Conservation (phyloP, 2,329 filamentous ascomycete species). For the Corniculantispora saksenae region DNA sequence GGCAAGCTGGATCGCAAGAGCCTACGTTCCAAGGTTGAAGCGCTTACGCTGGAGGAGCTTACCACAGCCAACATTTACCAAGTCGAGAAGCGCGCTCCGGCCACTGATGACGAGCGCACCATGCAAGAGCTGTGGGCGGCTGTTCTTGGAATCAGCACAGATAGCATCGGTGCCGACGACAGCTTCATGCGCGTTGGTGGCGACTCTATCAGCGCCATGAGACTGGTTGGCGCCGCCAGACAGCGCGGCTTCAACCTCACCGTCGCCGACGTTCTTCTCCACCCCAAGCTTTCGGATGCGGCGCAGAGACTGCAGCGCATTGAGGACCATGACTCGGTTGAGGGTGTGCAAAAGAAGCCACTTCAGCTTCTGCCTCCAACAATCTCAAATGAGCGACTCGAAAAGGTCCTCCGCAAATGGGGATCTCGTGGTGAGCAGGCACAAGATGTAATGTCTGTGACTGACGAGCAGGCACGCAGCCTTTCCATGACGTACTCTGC, state of each 20-base stretch:
- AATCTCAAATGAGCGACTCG: slow-evolving; percentile 39
- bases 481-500: slow-evolving; percentile 9
- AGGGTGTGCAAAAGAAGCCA: not conserved
- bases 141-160: slow-evolving; percentile 37
- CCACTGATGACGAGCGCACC: not conserved
- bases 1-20: slow-evolving; percentile 23
- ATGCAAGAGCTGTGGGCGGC: slow-evolving; percentile 31
- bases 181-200: slow-evolving; percentile 39
- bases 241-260: slow-evolving; percentile 27
- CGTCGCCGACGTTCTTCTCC: slow-evolving; percentile 28
- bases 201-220: slow-evolving; percentile 41
- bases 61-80: not conserved
- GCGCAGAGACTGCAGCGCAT: slow-evolving; percentile 34
- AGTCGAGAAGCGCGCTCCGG: not conserved
- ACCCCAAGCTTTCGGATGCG: slow-evolving; percentile 39
- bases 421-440: slow-evolving; percentile 49
- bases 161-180: slow-evolving; percentile 30
- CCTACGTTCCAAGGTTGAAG: slow-evolving; percentile 9
- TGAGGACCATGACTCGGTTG: slow-evolving; percentile 36
- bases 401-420: slow-evolving; percentile 44
- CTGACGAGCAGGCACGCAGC: slow-evolving; percentile 7
- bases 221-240: slow-evolving; percentile 33
- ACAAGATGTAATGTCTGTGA: slow-evolving; percentile 16
- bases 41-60: not conserved
- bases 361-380: not conserved